These are phyloP conservation scores for Cordyceps sp. DNA, from an alignment of 2,329 filamentous ascomycete genomes.

Conservation along the genomic window DNA sequence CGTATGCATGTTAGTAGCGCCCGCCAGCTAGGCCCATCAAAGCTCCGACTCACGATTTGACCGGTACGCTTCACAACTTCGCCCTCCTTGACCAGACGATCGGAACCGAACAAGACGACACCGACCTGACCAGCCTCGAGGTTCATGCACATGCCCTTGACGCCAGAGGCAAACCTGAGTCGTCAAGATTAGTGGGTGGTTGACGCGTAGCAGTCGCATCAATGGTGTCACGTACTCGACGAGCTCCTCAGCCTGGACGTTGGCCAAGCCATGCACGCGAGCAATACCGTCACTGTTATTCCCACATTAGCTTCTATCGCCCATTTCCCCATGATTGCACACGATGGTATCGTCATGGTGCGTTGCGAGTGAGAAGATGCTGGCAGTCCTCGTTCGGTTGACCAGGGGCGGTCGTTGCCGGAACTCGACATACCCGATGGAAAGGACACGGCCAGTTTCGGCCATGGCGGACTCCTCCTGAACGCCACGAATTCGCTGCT, in stretches of 20 bases:
- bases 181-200: conserved; percentile 6
- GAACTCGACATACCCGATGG: conserved; percentile 71
- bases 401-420: neutral
- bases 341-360: no score
- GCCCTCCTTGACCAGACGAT: conserved; percentile 98
- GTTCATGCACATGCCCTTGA: conserved; percentile 99
- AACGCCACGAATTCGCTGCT: conserved; percentile 97
- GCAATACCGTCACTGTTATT: conserved; percentile 92
- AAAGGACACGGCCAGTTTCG: conserved; percentile 97
- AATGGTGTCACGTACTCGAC: conserved; percentile 89
- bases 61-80: conserved; percentile 99
- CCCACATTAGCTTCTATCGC: conserved; percentile 17
- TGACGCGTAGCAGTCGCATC: no score
- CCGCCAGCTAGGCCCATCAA: neutral
- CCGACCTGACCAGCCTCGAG: conserved; percentile 99
- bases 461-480: conserved; percentile 92
- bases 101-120: conserved; percentile 99
- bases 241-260: conserved; percentile 99
- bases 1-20: conserved; percentile 9
- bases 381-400: no score
- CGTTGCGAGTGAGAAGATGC: no score
- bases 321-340: no score
- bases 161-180: conserved; percentile 87
- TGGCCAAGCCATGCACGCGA: conserved; percentile 99
- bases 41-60: conserved; percentile 65